phyloP scores from a whole-genome alignment of 306 rosid genomes.

The Dalbergia oliveri region DNA sequence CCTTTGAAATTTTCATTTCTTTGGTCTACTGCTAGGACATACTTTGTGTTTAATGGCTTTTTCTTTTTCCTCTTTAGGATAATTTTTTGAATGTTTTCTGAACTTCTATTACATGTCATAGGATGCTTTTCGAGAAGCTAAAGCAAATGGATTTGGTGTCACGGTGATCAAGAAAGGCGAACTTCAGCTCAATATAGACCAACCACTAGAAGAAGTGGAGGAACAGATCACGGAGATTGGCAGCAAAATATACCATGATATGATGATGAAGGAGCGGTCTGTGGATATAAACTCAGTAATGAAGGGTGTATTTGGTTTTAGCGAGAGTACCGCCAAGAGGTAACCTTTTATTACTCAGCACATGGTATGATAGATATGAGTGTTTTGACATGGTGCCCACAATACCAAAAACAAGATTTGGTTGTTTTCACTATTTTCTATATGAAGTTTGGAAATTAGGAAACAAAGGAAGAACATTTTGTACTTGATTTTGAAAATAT shows the following conservation, averaged over 20 bases:
- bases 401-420: too few relatives aligned
- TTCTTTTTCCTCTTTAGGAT: not conserved
- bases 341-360: conserved; percentile 43
- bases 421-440: too few relatives aligned
- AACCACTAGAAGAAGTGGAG: conserved; percentile 88
- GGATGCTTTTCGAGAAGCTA: conserved; percentile 93
- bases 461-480: too few relatives aligned
- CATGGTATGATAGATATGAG: not conserved
- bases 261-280: conserved; percentile 78
- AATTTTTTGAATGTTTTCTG: conserved; percentile 35
- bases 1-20: not conserved
- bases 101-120: conserved; percentile 42
- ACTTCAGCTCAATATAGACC: conserved; percentile 88
- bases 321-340: conserved; percentile 67
- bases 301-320: conserved; percentile 88
- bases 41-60: not conserved
- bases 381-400: too few relatives aligned
- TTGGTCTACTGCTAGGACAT: not conserved
- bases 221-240: conserved; percentile 87
- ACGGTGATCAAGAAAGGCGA: conserved; percentile 91
- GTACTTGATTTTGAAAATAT: not conserved
- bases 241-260: conserved; percentile 92
- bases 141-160: conserved; percentile 79
- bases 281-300: conserved; percentile 86
- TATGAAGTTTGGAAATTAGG: too few relatives aligned